Evolutionary conservation across 2,329 filamentous ascomycete genomes (phyloP), one percentile per base, ranked within the genome.

Genomic region (Diaporthe nobilis): DNA sequence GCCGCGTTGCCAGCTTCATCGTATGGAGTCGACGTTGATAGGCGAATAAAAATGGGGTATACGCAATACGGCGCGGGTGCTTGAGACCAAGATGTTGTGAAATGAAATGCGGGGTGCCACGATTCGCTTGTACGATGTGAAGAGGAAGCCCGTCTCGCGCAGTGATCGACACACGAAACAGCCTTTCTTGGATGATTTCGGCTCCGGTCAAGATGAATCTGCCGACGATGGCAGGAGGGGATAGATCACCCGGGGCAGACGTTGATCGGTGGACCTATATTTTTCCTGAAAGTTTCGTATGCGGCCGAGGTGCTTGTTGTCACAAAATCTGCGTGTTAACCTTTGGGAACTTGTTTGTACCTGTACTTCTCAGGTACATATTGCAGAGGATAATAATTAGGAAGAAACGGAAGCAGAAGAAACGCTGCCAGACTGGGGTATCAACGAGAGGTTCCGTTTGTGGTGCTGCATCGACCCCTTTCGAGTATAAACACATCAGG

Each of bases 21-120:
- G 60, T 63, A 63, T 63, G 17, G n/a, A 25, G 2, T 5, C 17
- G 60, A 12, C n/a, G 31, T 3, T 44, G 15, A 63, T 63, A 44
- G 60, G 60, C 39, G 37, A 12, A 63, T 44, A 63, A 44, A 44
- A 63, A 39, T 63, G 60, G 60, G 39, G 60, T 8, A 63, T 63
- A 44, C 39, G 60, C 60, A 63, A 63, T 63, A 63, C 39, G 60
- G 39, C 39, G 37, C 37, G 60, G 60, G 15, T 63, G 28, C 39
- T 28, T 22, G 34, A 25, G 34, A 31, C 39, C 60, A 63, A 63
- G 37, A 44, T 44, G 15, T 63, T 63, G n/a, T 63, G 25, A 28
- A 63, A 63, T 63, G 37, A 63, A 63, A 44, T 63, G 60, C 60
- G 39, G 60, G 60, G 60, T 44, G 60, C n/a, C 60, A 39, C 60